Base-by-base conservation (phyloP, 148 eudicot genomes). In the Pharnaceum exiguum region DNA sequence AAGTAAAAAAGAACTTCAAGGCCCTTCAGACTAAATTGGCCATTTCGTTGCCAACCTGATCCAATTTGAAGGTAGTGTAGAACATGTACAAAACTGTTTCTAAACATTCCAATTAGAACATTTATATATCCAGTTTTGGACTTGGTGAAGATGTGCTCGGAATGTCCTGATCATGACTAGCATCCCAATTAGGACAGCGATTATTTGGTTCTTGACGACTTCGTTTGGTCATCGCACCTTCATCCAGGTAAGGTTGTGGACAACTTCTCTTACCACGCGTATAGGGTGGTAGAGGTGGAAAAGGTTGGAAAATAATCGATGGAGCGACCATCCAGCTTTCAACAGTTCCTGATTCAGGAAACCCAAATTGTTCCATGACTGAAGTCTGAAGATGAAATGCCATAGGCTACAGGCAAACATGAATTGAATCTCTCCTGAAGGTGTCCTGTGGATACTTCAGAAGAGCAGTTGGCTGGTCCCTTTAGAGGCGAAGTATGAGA, bases 271-370 rank as follows among this genome's bases (percentile, higher is more conserved):
- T 56, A 17, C 46, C 67, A 47, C 63, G 71, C 23, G 93, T 77
- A 66, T 69, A 67, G 25, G 81, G 55, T 18, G 98, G 96, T 51
- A 93, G 67, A 4, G 98, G 98, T 42, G 96, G 98, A 59, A 77
- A 88, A 25, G 96, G 95, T 36, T 71, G 77, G 73, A 93, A 88
- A 17, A 86, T 84, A 47, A 88, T 57, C 18, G 86, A 81, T 2
- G 96, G 96, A 54, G 85, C 90, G 48, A 88, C 60, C 46, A 69
- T 61, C 98, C 88, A 93, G 51, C 71, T 50, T 55, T 72, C 83
- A 38, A 55, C 30, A 12, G 29, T 31, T 50, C 59, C 85, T 18
- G 62, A 59, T 46, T 70, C 39, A n/a, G 47, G 86, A 51, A 44
- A 71, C 35, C 96, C 95, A 5, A 70, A 66, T 46, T 83, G 81